Conservation (phyloP, 768 basidiomycete species). For the Rhodotorula paludigena region DNA sequence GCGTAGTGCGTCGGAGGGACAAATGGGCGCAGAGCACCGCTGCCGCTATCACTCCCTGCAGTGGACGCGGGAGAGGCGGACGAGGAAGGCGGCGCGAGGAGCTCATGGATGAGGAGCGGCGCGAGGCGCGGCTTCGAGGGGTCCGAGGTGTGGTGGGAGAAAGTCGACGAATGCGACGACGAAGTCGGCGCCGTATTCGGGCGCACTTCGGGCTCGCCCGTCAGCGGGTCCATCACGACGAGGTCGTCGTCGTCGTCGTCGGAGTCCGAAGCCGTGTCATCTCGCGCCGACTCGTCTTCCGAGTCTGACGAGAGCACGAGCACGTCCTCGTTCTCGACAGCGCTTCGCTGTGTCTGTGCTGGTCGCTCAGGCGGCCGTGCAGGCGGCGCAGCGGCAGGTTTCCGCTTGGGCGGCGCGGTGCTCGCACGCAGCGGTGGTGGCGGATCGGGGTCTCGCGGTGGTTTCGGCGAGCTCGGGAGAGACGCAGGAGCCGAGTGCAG, state of each 20-base stretch:
- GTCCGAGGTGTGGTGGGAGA: no score
- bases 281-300: background rate
- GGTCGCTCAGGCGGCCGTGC: no score
- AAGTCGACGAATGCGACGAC: background rate
- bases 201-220: background rate
- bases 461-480: background rate
- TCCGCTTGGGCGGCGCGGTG: background rate
- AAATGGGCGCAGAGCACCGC: background rate
- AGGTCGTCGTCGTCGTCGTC: conserved; percentile 11
- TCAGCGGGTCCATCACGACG: conserved; percentile 14
- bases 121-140: background rate
- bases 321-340: conserved; percentile 4
- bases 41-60: no score
- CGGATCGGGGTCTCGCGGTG: background rate
- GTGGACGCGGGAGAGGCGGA: background rate
- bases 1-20: conserved; percentile 14
- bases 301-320: conserved; percentile 20
- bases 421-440: background rate
- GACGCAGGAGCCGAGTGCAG: background rate
- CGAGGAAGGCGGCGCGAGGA: background rate
- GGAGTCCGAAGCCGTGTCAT: background rate
- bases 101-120: conserved; percentile 22
- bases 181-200: no score
- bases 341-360: no score
- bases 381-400: no score